Conservation (phyloP, 495 filamentous ascomycete genomes). For the Hypomontagnella monticulosa region DNA sequence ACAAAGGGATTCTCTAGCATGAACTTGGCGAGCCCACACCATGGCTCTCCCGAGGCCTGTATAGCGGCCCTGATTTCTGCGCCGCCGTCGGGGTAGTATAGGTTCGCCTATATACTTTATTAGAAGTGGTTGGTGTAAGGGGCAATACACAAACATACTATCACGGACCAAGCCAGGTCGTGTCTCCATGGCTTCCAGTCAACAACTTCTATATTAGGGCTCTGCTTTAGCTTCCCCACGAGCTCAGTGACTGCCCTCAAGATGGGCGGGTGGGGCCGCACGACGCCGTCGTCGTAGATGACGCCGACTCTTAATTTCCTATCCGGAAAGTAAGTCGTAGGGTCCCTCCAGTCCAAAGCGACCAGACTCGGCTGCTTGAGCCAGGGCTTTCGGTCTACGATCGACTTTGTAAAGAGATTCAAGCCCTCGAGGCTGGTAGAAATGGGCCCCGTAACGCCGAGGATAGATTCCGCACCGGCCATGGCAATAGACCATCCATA, state of each 20-base stretch:
- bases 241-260: constrained; percentile 66
- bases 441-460: constrained; percentile 70
- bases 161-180: constrained; percentile 66
- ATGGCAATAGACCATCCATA: constrained; percentile 60
- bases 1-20: constrained; percentile 62
- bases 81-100: constrained; percentile 68
- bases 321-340: constrained; percentile 34
- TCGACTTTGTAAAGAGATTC: constrained; percentile 69
- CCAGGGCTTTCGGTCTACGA: constrained; percentile 71
- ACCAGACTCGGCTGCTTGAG: constrained; percentile 65
- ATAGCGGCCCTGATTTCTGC: constrained; percentile 59
- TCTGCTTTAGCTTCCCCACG: constrained; percentile 60
- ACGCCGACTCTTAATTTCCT: constrained; percentile 71
- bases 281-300: constrained; percentile 75
- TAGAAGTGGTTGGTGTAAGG: neutral
- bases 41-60: constrained; percentile 66
- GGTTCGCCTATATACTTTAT: constrained; percentile 26
- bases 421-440: constrained; percentile 69
- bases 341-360: constrained; percentile 67
- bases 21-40: constrained; percentile 58
- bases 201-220: constrained; percentile 63
- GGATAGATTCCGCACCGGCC: constrained; percentile 67
- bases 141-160: constrained; percentile 52
- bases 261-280: constrained; percentile 77
- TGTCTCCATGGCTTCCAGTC: constrained; percentile 74